Evolutionary conservation across 345 rosid genomes (phyloP).

Genomic region (Cochlearia excelsa): DNA sequence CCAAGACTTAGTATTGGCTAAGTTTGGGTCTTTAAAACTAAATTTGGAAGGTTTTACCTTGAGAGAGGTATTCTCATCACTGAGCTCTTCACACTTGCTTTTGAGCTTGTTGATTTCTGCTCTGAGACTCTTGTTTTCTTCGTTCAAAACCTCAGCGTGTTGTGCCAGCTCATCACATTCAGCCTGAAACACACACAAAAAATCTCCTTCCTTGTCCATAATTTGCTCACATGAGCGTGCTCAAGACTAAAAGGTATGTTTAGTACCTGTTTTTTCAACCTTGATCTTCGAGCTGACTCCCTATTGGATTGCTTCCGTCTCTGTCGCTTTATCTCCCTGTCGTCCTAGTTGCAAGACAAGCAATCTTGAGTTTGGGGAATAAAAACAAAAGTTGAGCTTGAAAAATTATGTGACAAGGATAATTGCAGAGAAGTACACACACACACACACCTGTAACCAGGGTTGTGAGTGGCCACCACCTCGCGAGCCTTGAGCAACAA

Average conservation of each 20-base stretch:
- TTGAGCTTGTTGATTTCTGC: slow-evolving; percentile 76
- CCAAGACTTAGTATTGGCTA: not conserved
- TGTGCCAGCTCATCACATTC: slow-evolving; percentile 97
- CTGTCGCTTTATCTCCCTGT: slow-evolving; percentile 90
- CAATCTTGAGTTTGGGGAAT: not conserved
- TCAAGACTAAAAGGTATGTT: slow-evolving; percentile 9
- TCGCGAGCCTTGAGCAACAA: slow-evolving; percentile 58
- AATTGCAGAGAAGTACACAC: not conserved
- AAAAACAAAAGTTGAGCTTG: not conserved
- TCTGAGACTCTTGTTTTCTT: slow-evolving; percentile 77
- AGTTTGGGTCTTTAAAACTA: not conserved
- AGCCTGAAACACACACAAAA: slow-evolving; percentile 55
- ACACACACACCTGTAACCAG: slow-evolving; percentile 73
- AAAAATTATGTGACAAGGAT: not conserved
- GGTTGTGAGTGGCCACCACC: slow-evolving; percentile 69
- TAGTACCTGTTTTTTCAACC: slow-evolving; percentile 94
- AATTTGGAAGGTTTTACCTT: slow-evolving; percentile 45
- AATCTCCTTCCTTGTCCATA: slow-evolving; percentile 18
- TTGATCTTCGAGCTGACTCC: slow-evolving; percentile 95
- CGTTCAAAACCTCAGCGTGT: slow-evolving; percentile 75
- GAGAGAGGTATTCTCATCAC: slow-evolving; percentile 66
- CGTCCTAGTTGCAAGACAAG: slow-evolving; percentile 53
- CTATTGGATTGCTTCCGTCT: slow-evolving; percentile 97
- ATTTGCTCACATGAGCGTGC: slow-evolving; percentile 21
- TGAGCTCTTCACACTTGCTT: slow-evolving; percentile 76